A percentile compares a stretch with the other conserved stretches of the same genome.
Evolutionary conservation across 306 rosid genomes (phyloP).

Genomic region (Vigna radiata): DNA sequence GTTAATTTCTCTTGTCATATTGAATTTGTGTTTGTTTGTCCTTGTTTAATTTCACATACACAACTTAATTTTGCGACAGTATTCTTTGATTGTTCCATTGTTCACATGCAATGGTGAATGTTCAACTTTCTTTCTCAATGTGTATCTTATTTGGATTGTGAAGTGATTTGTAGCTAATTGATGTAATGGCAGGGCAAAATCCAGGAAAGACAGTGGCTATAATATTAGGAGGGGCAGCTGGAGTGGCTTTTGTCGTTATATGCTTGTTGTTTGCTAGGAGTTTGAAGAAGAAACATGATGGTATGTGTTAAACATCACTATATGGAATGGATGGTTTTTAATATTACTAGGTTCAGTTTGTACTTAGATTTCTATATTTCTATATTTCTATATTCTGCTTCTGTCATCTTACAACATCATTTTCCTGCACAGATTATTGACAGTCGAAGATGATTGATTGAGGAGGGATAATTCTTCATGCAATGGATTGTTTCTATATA

Average conservation of each 20-base stretch:
- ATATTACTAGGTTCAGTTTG: slow-evolving; percentile 2
- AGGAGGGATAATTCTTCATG: slow-evolving; percentile 54
- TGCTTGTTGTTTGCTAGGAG: slow-evolving; percentile 82
- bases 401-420: slow-evolving; percentile 40
- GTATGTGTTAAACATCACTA: slow-evolving; percentile 49
- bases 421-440: slow-evolving; percentile 82
- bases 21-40: not conserved
- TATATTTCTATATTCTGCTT: slow-evolving; percentile 29
- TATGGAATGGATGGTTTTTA: slow-evolving; percentile 5
- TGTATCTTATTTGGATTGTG: not conserved
- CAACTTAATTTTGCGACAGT: slow-evolving; percentile 23
- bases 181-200: slow-evolving; percentile 66
- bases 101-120: not conserved
- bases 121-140: slow-evolving; percentile 10
- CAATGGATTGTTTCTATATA: slow-evolving; percentile 57
- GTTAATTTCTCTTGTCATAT: slow-evolving; percentile 1
- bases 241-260: slow-evolving; percentile 85
- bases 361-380: not conserved
- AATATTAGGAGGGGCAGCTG: slow-evolving; percentile 91
- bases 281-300: slow-evolving; percentile 88
- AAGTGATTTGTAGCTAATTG: slow-evolving; percentile 39
- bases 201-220: slow-evolving; percentile 93
- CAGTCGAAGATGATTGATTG: slow-evolving; percentile 45
- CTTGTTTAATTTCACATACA: slow-evolving; percentile 1
- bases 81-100: slow-evolving; percentile 21